Evolutionary conservation across 805 yeast species (phyloP).

Genomic region (Hemisphaericaspora nanyangensis): DNA sequence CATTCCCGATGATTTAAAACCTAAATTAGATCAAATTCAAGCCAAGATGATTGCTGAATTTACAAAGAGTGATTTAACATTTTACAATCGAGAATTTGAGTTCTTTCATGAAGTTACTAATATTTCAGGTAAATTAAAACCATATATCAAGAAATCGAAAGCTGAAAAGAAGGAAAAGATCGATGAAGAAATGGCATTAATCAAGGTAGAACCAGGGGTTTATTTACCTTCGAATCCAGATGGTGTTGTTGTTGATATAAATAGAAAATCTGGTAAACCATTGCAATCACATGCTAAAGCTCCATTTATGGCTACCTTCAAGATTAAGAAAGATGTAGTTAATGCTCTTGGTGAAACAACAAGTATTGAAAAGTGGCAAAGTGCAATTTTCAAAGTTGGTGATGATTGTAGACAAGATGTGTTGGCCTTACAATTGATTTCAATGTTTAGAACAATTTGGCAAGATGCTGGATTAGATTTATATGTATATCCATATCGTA

Average conservation of each 20-base stretch:
- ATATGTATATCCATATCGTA: slow-evolving; percentile 89
- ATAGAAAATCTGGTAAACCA: slow-evolving; percentile 88
- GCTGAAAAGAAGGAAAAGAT: slow-evolving; percentile 95
- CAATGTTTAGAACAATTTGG: slow-evolving; percentile 91
- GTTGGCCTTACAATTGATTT: slow-evolving; percentile 84
- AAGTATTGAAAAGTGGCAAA: slow-evolving; percentile 72
- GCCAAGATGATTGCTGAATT: slow-evolving; percentile 60
- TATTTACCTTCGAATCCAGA: slow-evolving; percentile 96
- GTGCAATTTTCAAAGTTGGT: slow-evolving; percentile 98
- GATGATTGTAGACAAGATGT: slow-evolving; percentile 99
- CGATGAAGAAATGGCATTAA: slow-evolving; percentile 85
- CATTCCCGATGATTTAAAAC: slow-evolving; percentile 78
- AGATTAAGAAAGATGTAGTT: slow-evolving; percentile 58
- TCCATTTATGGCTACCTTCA: slow-evolving; percentile 95
- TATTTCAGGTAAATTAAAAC: slow-evolving; percentile 92
- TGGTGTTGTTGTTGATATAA: slow-evolving; percentile 88
- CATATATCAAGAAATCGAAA: slow-evolving; percentile 88
- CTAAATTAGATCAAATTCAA: slow-evolving; percentile 72
- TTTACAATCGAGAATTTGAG: slow-evolving; percentile 77
- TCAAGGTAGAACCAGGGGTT: slow-evolving; percentile 50
- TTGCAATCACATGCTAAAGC: slow-evolving; percentile 98
- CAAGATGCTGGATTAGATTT: slow-evolving; percentile 82
- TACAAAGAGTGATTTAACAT: slow-evolving; percentile 54
- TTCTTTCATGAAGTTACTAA: slow-evolving; percentile 90
- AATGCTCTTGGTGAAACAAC: slow-evolving; percentile 37